Evolutionary conservation across 2,329 filamentous ascomycete genomes (phyloP), one percentile per base, ranked within the genome.

Genomic region (Rugonectria rugulosa): DNA sequence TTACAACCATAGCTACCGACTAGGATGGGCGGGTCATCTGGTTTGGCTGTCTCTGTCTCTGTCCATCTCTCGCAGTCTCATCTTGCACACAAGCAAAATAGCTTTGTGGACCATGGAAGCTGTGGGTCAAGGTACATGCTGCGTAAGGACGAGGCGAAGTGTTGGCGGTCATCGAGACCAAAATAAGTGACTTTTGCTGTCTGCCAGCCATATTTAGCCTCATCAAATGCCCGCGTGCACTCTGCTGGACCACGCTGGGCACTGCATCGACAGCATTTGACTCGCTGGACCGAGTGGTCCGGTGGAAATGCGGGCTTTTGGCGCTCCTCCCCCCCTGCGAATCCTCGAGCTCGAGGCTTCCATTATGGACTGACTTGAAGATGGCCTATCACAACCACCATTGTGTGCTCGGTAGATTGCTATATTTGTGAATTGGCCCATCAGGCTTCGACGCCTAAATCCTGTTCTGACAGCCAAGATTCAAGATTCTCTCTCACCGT

Each of bases 141-240:
- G n/a, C n/a, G n/a, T n/a, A n/a, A n/a, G n/a, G 29, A 32, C 29
- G 29, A 32, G 29, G 27, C 34, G 43, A 53, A 43, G 20, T 40
- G 45, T 26, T 55, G 52, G 36, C 52, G 27, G 47, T 45, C 44
- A 29, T 48, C 48, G 51, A 46, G 34, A 37, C 52, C 34, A 44
- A n/a, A 17, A 19, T 14, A 50, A 49, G 57, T 59, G 51, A 62
- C 51, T 14, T 4, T 14, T 32, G 12, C 5, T 14, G 29, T 32
- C 29, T 10, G 62, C 63, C 55, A 62, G 60, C 61, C 65, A 61
- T 47, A 65, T 59, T 64, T 68, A 68, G 65, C 59, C 65, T 64
- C 65, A 62, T 68, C 63, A 64, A 46, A 47, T 67, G 65, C 54
- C 65, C 65, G 60, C 65, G 65, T 68, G 65, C 65, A 49, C 50